phyloP scores from a whole-genome alignment of 345 rosid genomes.

The Pistacia integerrima region DNA sequence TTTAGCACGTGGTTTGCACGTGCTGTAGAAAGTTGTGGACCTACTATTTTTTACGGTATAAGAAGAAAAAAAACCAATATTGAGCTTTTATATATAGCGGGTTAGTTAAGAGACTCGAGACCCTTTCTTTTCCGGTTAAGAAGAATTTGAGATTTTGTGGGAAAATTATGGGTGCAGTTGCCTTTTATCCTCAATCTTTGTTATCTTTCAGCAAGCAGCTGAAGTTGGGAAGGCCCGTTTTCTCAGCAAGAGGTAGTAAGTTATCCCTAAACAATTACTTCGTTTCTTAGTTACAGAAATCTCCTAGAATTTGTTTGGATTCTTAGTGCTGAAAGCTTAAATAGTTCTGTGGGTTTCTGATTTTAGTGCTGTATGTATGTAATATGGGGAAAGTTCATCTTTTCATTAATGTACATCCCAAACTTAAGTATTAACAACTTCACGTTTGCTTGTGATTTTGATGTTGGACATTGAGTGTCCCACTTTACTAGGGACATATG shows the following conservation, averaged over 20 bases:
- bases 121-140: not conserved
- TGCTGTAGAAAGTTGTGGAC: conserved; percentile 23
- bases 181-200: conserved; percentile 29
- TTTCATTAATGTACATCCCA: not conserved
- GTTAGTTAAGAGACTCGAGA: not conserved
- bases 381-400: not conserved
- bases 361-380: not conserved
- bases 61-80: not conserved
- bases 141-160: conserved; percentile 19
- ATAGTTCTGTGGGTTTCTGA: not conserved
- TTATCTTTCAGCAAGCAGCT: conserved; percentile 31
- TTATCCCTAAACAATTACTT: not conserved
- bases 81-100: not conserved
- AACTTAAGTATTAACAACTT: too few relatives aligned
- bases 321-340: not conserved
- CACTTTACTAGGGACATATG: too few relatives aligned
- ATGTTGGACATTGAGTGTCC: too few relatives aligned
- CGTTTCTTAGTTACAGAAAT: not conserved
- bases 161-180: conserved; percentile 39
- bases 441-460: too few relatives aligned
- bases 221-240: conserved; percentile 24
- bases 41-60: not conserved
- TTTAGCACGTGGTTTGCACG: conserved; percentile 24
- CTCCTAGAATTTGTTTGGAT: not conserved
- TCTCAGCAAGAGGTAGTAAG: conserved; percentile 38